A percentile compares a stretch with the other conserved stretches of the same genome.
Evolutionary conservation across 2,329 filamentous ascomycete genomes (phyloP).

Genomic region (Calonectria henricotiae): DNA sequence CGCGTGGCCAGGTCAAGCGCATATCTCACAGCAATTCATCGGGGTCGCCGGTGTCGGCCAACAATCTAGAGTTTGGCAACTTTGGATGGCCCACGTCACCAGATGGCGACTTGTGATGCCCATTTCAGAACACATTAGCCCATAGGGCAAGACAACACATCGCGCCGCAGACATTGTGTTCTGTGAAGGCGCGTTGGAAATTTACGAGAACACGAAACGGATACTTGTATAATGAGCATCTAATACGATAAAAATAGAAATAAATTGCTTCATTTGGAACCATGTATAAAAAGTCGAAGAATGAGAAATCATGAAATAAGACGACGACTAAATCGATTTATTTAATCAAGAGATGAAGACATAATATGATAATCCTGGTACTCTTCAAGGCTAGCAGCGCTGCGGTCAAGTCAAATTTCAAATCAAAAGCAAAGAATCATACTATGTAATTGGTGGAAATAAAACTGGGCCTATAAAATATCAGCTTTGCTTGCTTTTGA

Average conservation of each 20-base stretch:
- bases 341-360: not conserved
- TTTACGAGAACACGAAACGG: constrained; percentile 19
- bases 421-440: no score
- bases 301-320: not conserved
- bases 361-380: not conserved
- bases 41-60: not conserved
- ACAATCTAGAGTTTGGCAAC: not conserved
- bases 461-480: no score
- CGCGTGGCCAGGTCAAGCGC: constrained; percentile 40
- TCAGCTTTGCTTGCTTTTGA: no score
- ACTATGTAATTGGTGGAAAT: no score
- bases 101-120: not conserved
- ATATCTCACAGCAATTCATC: constrained; percentile 9
- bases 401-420: no score
- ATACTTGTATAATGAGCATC: not conserved
- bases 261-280: not conserved
- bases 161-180: not conserved
- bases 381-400: not conserved
- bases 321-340: no score
- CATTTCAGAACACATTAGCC: not conserved
- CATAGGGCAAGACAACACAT: not conserved
- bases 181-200: not conserved
- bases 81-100: constrained; percentile 4
- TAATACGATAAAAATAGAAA: not conserved
- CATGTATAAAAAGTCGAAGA: not conserved